Evolutionary conservation across 495 filamentous ascomycete species (phyloP).

Genomic region (Chaetomium fimeti): DNA sequence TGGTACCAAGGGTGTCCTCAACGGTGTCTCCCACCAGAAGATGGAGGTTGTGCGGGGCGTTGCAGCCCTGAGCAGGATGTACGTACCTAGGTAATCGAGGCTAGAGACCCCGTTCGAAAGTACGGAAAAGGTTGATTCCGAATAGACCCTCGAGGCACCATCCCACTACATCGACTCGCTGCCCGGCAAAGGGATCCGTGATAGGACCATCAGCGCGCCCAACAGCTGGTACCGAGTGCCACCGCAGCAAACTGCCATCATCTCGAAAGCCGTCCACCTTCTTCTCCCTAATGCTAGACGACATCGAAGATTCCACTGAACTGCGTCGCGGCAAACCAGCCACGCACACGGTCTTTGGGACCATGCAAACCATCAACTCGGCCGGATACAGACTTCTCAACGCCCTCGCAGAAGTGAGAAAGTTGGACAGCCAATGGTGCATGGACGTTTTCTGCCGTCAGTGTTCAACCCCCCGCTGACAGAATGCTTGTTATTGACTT

Average conservation of each 20-base stretch:
- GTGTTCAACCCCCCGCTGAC: background rate
- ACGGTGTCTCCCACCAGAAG: background rate
- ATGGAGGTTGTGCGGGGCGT: background rate
- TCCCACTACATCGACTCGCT: slow-evolving; percentile 23
- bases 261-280: slow-evolving; percentile 16
- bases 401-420: slow-evolving; percentile 55
- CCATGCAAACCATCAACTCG: slow-evolving; percentile 82
- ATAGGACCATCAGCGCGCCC: slow-evolving; percentile 20
- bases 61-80: background rate
- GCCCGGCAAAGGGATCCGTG: slow-evolving; percentile 23
- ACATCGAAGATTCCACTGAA: slow-evolving; percentile 71
- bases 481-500: background rate
- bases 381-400: slow-evolving; percentile 85
- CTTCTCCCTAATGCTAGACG: slow-evolving; percentile 56
- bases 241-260: background rate
- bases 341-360: slow-evolving; percentile 81
- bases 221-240: slow-evolving; percentile 23
- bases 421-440: slow-evolving; percentile 40
- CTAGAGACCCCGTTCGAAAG: background rate
- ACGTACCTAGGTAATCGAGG: background rate
- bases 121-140: background rate
- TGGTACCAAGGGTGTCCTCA: background rate
- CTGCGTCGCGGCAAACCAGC: slow-evolving; percentile 80
- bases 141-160: slow-evolving; percentile 15
- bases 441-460: slow-evolving; percentile 15